Conservation (phyloP, 345 rosid genomes). For the Sapria himalayana region DNA sequence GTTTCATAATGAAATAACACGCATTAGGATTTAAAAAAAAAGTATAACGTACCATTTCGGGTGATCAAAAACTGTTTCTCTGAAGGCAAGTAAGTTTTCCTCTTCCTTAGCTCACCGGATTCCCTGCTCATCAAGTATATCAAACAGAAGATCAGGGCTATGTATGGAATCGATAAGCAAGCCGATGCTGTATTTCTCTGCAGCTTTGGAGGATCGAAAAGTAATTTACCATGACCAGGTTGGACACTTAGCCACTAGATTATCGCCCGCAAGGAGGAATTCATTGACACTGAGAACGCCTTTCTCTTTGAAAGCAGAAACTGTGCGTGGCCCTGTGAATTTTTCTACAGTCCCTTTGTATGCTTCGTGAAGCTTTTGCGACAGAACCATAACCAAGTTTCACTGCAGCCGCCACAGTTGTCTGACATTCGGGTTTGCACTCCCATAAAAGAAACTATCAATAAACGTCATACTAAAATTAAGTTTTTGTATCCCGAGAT, state of each 20-base stretch:
- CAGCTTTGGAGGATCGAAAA: background rate
- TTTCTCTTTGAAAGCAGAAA: constrained; percentile 91
- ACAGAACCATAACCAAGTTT: constrained; percentile 55
- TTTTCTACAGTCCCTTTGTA: constrained; percentile 89
- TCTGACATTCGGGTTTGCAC: no score
- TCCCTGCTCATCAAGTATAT: no score
- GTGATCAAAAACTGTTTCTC: constrained; percentile 91
- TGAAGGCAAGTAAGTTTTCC: constrained; percentile 63
- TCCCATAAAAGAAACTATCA: no score
- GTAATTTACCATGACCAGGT: constrained; percentile 83
- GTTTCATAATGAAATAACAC: no score
- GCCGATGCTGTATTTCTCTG: no score
- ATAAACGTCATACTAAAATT: no score
- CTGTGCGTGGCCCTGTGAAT: constrained; percentile 76
- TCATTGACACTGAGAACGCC: constrained; percentile 94
- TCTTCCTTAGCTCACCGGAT: constrained; percentile 81
- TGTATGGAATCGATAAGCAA: background rate
- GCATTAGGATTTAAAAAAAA: background rate
- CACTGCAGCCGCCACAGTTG: no score
- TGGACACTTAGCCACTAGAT: constrained; percentile 95
- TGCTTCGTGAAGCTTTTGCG: constrained; percentile 73
- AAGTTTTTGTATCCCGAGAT: no score
- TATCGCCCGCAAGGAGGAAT: constrained; percentile 79
- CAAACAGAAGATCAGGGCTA: no score
- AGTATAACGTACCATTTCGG: constrained; percentile 47